Percentiles rank a stretch among this genome's conserved stretches.
phyloP scores from a whole-genome alignment of 208 protist species.

The Leishmania turanica region DNA sequence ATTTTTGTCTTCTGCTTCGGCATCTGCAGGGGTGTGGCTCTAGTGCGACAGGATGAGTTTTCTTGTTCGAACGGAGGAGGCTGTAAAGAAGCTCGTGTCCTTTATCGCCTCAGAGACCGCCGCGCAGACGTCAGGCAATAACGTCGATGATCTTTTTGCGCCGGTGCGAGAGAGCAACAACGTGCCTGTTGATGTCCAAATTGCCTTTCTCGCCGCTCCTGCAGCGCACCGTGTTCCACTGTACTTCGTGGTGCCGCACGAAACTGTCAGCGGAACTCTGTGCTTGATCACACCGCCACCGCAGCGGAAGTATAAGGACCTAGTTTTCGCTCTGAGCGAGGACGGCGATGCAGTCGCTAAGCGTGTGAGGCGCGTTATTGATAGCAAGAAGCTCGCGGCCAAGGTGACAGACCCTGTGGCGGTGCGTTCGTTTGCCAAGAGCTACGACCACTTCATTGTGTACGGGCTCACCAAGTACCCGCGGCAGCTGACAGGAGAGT shows the following conservation, averaged over 20 bases:
- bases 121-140: conserved; percentile 11
- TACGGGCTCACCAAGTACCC: conserved; percentile 81
- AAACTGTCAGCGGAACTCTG: conserved; percentile 64
- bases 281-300: conserved; percentile 85
- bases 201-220: conserved; percentile 75
- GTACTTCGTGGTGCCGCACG: conserved; percentile 77
- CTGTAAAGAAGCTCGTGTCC: conserved; percentile 53
- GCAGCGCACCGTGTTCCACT: conserved; percentile 80
- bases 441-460: conserved; percentile 87
- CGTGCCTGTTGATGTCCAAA: conserved; percentile 67
- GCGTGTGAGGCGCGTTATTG: conserved; percentile 83
- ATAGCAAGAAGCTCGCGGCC: conserved; percentile 77
- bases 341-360: conserved; percentile 64
- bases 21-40: background rate
- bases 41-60: conserved; percentile 34
- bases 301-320: conserved; percentile 79
- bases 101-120: conserved; percentile 43
- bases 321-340: conserved; percentile 67
- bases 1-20: conserved; percentile 6
- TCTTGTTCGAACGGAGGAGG: conserved; percentile 52
- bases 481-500: conserved; percentile 82
- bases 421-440: conserved; percentile 81
- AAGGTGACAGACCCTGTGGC: conserved; percentile 79
- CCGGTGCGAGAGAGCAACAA: conserved; percentile 33
- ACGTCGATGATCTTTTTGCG: conserved; percentile 49